Percentiles rank a stretch among this genome's conserved stretches.
phyloP scores from a whole-genome alignment of 2,329 filamentous ascomycete species.

The Fusarium sp. region DNA sequence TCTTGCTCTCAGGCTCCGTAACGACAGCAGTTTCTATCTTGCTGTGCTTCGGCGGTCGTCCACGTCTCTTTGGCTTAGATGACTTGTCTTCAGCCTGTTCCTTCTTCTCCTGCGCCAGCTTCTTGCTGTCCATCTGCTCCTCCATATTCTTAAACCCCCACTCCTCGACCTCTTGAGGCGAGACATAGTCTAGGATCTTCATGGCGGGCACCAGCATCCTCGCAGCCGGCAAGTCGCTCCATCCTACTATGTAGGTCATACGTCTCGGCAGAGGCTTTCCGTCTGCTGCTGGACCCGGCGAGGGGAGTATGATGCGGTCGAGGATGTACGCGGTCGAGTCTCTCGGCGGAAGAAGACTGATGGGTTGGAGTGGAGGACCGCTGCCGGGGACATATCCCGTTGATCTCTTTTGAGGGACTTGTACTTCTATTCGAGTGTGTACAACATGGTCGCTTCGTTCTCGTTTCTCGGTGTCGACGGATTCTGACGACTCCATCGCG shows the following conservation, averaged over 20 bases:
- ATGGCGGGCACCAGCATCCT: slow-evolving; percentile 56
- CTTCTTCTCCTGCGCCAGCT: slow-evolving; percentile 36
- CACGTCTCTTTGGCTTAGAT: slow-evolving; percentile 36
- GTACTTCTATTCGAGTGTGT: slow-evolving; percentile 32
- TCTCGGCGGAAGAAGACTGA: slow-evolving; percentile 57
- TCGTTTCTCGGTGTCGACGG: slow-evolving; percentile 17
- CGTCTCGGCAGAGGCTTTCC: slow-evolving; percentile 52
- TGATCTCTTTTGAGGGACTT: slow-evolving; percentile 25
- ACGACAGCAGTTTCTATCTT: slow-evolving; percentile 47
- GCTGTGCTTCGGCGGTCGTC: slow-evolving; percentile 45
- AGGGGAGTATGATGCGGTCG: slow-evolving; percentile 59
- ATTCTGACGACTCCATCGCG: slow-evolving; percentile 34
- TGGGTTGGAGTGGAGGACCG: slow-evolving; percentile 57
- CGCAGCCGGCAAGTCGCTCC: slow-evolving; percentile 60
- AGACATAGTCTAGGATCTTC: slow-evolving; percentile 65
- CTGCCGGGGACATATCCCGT: slow-evolving; percentile 55
- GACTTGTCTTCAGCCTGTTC: slow-evolving; percentile 37
- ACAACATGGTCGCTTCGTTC: slow-evolving; percentile 15
- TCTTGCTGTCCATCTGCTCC: slow-evolving; percentile 54
- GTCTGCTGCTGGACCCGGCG: slow-evolving; percentile 44
- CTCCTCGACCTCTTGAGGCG: slow-evolving; percentile 62
- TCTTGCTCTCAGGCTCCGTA: slow-evolving; percentile 39
- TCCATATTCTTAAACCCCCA: slow-evolving; percentile 60
- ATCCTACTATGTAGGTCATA: slow-evolving; percentile 63
- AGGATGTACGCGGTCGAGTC: slow-evolving; percentile 66